These are phyloP conservation scores for Selaginella tamariscina DNA, from an alignment of 75 land plant genomes.

Conservation along the genomic window DNA sequence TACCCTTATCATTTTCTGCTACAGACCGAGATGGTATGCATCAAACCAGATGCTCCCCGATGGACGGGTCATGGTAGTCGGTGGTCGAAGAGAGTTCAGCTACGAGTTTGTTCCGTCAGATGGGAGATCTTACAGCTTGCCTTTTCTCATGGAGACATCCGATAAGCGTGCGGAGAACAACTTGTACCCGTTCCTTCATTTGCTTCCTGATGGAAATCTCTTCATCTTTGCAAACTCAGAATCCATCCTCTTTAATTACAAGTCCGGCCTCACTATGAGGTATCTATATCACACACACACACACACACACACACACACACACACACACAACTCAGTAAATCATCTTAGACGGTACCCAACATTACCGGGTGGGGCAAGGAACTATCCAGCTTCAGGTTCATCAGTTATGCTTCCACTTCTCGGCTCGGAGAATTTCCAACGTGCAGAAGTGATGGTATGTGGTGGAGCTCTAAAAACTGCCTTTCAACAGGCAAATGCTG, in stretches of 20 bases:
- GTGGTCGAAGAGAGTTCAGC: slow-evolving; percentile 50
- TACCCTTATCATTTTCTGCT: too few relatives aligned
- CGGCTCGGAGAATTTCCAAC: slow-evolving; percentile 18
- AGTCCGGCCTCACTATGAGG: background rate
- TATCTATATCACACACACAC: too few relatives aligned
- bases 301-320: too few relatives aligned
- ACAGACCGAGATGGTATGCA: slow-evolving; percentile 13
- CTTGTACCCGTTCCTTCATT: slow-evolving; percentile 34
- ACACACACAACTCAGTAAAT: too few relatives aligned
- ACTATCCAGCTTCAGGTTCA: slow-evolving; percentile 31
- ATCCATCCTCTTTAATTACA: slow-evolving; percentile 45
- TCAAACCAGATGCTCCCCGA: slow-evolving; percentile 20
- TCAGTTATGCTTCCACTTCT: slow-evolving; percentile 37
- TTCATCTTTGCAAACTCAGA: slow-evolving; percentile 47
- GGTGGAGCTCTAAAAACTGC: slow-evolving; percentile 27
- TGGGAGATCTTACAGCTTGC: slow-evolving; percentile 12
- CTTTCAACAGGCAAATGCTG: background rate
- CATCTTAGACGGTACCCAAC: too few relatives aligned
- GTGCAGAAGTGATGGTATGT: slow-evolving; percentile 33
- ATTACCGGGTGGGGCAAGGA: slow-evolving; percentile 21
- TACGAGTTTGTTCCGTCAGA: slow-evolving; percentile 54
- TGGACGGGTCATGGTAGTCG: slow-evolving; percentile 23
- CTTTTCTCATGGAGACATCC: slow-evolving; percentile 28
- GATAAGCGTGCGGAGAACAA: slow-evolving; percentile 42
- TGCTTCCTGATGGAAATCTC: slow-evolving; percentile 32